phyloP scores from a whole-genome alignment of 306 rosid species.

The Acmispon strigosus region DNA sequence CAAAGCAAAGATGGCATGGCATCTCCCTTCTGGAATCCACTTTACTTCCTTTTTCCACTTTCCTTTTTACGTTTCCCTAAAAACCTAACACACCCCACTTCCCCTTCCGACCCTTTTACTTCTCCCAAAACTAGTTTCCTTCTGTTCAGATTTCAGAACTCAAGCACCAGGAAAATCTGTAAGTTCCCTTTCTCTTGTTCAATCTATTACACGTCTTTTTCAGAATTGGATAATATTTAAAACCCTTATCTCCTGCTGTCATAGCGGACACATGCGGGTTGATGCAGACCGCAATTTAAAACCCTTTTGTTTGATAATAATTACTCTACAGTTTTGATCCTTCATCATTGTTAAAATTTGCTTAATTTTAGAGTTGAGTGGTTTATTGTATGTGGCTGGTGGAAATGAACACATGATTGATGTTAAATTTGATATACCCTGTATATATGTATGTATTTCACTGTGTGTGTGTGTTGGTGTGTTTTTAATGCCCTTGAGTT shows the following conservation, averaged over 20 bases:
- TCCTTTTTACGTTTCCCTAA: slow-evolving; percentile 2
- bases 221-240: background rate
- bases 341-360: too few relatives aligned
- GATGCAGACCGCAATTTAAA: too few relatives aligned
- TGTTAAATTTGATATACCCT: background rate
- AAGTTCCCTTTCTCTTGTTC: slow-evolving; percentile 18
- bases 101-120: background rate
- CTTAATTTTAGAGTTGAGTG: background rate
- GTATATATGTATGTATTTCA: background rate
- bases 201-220: background rate
- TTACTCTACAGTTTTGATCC: too few relatives aligned
- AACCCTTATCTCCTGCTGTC: too few relatives aligned
- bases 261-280: too few relatives aligned
- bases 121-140: background rate
- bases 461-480: background rate
- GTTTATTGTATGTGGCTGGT: background rate
- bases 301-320: too few relatives aligned
- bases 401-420: background rate
- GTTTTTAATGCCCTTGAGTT: background rate
- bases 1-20: slow-evolving; percentile 17
- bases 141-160: too few relatives aligned
- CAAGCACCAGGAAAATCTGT: background rate
- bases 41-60: background rate
- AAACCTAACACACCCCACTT: background rate
- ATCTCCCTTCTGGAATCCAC: slow-evolving; percentile 31